Evolutionary conservation across 108 stramenopile genomes (phyloP), one percentile per base, ranked within the genome.

Genomic region (Nitzschia putrida): DNA sequence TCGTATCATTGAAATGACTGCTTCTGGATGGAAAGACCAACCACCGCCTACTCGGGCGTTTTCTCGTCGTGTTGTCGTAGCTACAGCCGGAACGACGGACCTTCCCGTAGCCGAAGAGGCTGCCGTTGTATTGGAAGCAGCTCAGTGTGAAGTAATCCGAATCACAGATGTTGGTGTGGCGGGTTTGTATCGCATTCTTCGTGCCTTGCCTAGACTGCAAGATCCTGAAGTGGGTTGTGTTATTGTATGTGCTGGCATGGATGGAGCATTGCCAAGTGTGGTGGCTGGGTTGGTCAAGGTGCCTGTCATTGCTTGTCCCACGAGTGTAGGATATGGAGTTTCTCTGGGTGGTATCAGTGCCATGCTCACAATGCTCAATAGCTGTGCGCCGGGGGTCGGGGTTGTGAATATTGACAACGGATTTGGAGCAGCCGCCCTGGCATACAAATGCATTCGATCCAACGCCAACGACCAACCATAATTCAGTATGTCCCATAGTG

Each of bases 341-440:
- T 88, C 90, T 41, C 85, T 96, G 42, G 91, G 91, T 7, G 98
- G 97, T 2, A 66, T 97, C 44, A 92, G 89, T 61, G 97, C 96
- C 2, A 68, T 98, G 74, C 69, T 97, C 24, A 96, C 97, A 13
- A 98, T 98, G 98, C 74, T 98, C 57, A 98, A 97, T 67, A 90
- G 86, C 42, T 98, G 98, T 67, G 87, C 91, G 54, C 98, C 98
- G 7, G 98, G 98, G 2, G 95, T 97, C 12, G 91, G 90, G 39
- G 94, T 96, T 18, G 94, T 97, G 0, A 98, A 97, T 68, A 95
- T 98, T 51, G 98, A 98, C 73, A 97, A 97, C 78, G 98, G 98
- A 22, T 97, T 98, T 66, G 96, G 97, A 20, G 98, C 93, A 11
- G 98, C 98, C 8, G 95, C 91, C 0, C 78, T 91, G 65, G 98